Evolutionary conservation across 257 asterid species (phyloP).

Genomic region (Anisodus acutangulus): DNA sequence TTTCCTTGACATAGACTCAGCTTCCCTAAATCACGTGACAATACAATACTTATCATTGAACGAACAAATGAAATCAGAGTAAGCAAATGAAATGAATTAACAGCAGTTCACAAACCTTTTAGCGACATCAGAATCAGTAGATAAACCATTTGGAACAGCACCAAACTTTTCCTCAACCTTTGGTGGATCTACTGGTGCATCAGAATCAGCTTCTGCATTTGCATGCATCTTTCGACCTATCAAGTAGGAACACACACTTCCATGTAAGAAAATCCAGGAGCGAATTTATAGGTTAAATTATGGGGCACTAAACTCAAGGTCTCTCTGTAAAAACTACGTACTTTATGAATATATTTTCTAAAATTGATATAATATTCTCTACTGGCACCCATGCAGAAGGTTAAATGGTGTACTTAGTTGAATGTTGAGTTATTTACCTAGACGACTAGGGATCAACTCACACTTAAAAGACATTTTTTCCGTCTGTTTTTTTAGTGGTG

Average conservation of each 20-base stretch:
- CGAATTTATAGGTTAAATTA: too few relatives aligned
- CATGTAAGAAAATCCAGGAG: neutral
- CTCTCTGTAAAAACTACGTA: too few relatives aligned
- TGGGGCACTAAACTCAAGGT: too few relatives aligned
- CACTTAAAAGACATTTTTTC: too few relatives aligned
- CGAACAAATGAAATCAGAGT: neutral
- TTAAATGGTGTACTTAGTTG: too few relatives aligned
- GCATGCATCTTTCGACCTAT: conserved; percentile 73
- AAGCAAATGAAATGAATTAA: neutral
- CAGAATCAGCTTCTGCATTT: conserved; percentile 73
- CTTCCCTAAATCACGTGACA: conserved; percentile 61
- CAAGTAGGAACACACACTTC: neutral
- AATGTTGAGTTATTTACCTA: too few relatives aligned
- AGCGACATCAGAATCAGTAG: conserved; percentile 88
- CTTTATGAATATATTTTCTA: too few relatives aligned
- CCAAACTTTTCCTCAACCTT: conserved; percentile 86
- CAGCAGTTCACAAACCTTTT: conserved; percentile 53
- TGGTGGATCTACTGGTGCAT: conserved; percentile 76
- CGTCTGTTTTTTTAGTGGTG: neutral
- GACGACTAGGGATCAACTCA: too few relatives aligned
- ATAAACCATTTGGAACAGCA: conserved; percentile 77
- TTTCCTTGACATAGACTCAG: conserved; percentile 83
- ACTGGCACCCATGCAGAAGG: too few relatives aligned
- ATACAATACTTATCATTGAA: neutral
- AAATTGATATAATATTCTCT: too few relatives aligned